Evolutionary conservation across 495 filamentous ascomycete species (phyloP).

Genomic region (Bacidia rubella): DNA sequence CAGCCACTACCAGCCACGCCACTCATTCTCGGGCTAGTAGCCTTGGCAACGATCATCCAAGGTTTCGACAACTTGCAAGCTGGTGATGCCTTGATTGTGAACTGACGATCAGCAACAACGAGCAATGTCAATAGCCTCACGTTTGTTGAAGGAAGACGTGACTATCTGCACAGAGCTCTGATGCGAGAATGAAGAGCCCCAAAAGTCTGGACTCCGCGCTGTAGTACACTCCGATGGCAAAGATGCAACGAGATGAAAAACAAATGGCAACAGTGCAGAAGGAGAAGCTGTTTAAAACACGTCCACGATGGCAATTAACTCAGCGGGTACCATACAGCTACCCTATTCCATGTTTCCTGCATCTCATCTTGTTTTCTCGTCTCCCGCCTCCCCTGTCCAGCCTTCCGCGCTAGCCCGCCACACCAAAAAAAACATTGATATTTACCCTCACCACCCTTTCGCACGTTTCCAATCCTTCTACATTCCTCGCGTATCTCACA

Average conservation of each 20-base stretch:
- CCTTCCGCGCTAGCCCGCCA: slow-evolving; percentile 11
- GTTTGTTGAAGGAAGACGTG: too few relatives aligned
- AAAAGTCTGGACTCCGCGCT: too few relatives aligned
- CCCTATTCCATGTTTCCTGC: neutral
- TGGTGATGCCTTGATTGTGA: neutral
- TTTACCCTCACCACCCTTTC: neutral
- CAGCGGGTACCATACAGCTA: neutral
- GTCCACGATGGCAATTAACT: too few relatives aligned
- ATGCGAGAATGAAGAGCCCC: too few relatives aligned
- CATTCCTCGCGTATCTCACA: neutral
- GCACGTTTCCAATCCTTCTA: slow-evolving; percentile 2
- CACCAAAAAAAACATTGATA: slow-evolving; percentile 1
- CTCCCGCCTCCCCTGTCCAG: slow-evolving; percentile 7
- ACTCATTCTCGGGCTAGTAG: neutral
- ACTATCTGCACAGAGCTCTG: too few relatives aligned
- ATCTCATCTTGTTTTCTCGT: neutral
- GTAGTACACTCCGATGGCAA: too few relatives aligned
- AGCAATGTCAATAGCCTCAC: neutral
- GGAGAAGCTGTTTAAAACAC: too few relatives aligned
- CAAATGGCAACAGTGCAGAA: too few relatives aligned
- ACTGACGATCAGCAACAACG: neutral
- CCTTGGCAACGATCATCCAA: slow-evolving; percentile 1
- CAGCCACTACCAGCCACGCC: neutral
- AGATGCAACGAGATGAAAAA: too few relatives aligned
- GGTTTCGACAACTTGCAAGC: neutral